Base-by-base conservation (phyloP, 1,284 basidiomycete genomes). In the Pseudozyma pruni region DNA sequence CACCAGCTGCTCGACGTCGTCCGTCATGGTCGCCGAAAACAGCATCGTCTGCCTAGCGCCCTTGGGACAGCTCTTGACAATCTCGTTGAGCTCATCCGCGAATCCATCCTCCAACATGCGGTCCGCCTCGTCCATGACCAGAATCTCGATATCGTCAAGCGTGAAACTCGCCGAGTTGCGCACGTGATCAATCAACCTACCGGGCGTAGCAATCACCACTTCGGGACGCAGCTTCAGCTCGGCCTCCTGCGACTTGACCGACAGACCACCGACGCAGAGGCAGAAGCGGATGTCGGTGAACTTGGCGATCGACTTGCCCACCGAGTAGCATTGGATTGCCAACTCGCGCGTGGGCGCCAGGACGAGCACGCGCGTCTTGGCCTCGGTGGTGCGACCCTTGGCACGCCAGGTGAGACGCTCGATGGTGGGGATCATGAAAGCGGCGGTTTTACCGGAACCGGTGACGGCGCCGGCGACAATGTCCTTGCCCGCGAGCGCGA, bases 41-140 rank as follows among this genome's bases (percentile, higher is more conserved):
- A 99, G 89, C 92, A 51, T 91, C 4, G 78, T 80, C 38, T 76
- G 79, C 37, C 73, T 74, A 0, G 51, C 87, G 5, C 68, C 74
- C 71, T 49, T 76, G 3, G 96, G 95, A 68, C 98, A 87, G 58
- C 91, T 88, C 83, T 98, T 95, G 51, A 99, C 86, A 74, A 99
- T 98, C 83, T 93, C 96, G 41, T 91, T 93, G 43, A 99, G 85
- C 81, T 96, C 94, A n/a, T 88, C 88, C 82, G 98, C 95, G 83
- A 98, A 98, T 11, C 96, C 96, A 20, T 98, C 88, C 80, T 96
- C 90, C 58, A 98, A 92, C 95, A 98, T 98, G 43, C 94, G 88
- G 83, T 99, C 95, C 16, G 96, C 96, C 85, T 99, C 95, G 83
- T 98, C 96, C 93, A 98, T 95, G 73, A 98, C 94, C 48, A 98